Evolutionary conservation across 441 rosid genomes (phyloP).

Genomic region (Flueggea neowawraea): DNA sequence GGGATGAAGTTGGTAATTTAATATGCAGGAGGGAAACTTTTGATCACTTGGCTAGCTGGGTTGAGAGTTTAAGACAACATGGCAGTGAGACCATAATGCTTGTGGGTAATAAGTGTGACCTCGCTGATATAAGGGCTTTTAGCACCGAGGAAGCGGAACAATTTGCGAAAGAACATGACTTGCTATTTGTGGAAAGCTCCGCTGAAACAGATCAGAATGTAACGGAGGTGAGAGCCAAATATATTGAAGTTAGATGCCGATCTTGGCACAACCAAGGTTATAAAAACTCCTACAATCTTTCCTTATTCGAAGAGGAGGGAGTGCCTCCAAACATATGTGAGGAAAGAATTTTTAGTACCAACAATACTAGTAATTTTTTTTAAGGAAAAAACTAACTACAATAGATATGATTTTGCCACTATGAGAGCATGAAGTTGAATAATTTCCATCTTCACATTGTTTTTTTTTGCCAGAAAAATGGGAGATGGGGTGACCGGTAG

Average conservation of each 20-base stretch:
- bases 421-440: background rate
- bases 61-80: conserved; percentile 97
- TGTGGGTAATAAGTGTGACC: conserved; percentile 94
- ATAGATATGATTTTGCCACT: no score
- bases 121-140: conserved; percentile 94
- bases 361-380: no score
- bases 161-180: conserved; percentile 93
- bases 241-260: background rate
- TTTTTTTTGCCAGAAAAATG: no score
- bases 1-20: background rate
- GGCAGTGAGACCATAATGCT: conserved; percentile 99
- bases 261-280: no score
- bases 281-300: no score
- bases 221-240: conserved; percentile 58
- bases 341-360: no score
- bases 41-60: conserved; percentile 97
- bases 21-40: conserved; percentile 87
- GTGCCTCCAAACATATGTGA: no score
- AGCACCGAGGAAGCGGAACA: conserved; percentile 96
- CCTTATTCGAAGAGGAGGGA: no score
- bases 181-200: conserved; percentile 98
- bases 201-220: conserved; percentile 99
- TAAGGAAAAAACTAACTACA: no score
- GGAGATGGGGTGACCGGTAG: no score
- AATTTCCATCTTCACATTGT: conserved; percentile 5